Evolutionary conservation across 179 eudicot species (phyloP), one percentile per base, ranked within the genome.

Genomic region (Silene coronaria): DNA sequence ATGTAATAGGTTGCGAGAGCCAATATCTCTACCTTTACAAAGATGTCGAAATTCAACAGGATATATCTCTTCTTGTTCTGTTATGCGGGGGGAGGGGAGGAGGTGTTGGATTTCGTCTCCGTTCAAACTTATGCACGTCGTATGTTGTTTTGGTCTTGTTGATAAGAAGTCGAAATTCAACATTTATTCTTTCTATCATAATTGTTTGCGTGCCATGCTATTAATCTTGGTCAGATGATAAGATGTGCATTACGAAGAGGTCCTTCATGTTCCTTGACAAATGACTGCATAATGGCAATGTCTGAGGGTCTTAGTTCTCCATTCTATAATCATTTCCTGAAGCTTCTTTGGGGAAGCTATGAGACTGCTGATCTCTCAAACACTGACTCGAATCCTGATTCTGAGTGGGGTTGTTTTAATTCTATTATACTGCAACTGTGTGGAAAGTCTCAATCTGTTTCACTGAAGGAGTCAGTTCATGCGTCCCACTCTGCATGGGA

Each of bases 271-370:
- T 93, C 96, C 70, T 84, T 96, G 82, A 81, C 87, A 38, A 83
- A 86, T 90, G 99, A 96, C 76, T 96, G 99, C 84, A 88, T 91
- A 45, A 72, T 84, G 45, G 92, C 92, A 28, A 82, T 96, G 96
- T 88, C 97, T 68, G 94, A 88, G 82, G 99, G 98, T 79, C 92
- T 96, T 45, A 81, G 80, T 66, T 77, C 85, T 67, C 65, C 79
- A 57, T 86, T 84, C 57, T 93, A 91, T 75, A 91, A 82, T 77
- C 82, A 86, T 62, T 93, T 96, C 75, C 90, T 96, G 55, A 82
- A 72, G 46, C 86, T 87, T 77, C 88, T 90, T 77, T 96, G 99
- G 99, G 91, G 94, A 19, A 81, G 79, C 75, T 77, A 82, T 78
- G 88, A 85, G 82, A 75, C 85, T 16, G 79, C 86, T 51, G 83